Percentiles rank a stretch among this genome's conserved stretches.
Evolutionary conservation across 139 green algal genomes (phyloP).

Genomic region (Zygnema cylindricum): DNA sequence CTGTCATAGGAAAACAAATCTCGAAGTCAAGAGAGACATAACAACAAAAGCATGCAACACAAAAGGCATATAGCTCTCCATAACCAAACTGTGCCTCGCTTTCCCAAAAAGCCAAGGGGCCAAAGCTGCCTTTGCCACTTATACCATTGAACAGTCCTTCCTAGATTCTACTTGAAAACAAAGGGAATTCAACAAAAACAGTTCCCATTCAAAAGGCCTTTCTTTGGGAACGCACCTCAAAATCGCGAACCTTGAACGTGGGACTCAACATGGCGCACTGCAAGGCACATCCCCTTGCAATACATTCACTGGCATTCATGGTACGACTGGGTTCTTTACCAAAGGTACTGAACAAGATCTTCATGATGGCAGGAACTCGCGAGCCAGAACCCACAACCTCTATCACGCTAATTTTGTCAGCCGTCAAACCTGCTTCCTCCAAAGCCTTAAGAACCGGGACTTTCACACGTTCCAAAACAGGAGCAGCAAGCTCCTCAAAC

Average conservation of each 20-base stretch:
- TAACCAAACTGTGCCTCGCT: too few species aligned
- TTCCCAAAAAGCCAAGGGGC: too few species aligned
- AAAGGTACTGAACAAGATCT: slow-evolving; percentile 70
- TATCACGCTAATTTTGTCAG: slow-evolving; percentile 80
- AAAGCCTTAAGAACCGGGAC: slow-evolving; percentile 68
- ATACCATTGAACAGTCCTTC: too few species aligned
- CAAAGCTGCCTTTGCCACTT: too few species aligned
- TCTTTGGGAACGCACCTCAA: slow-evolving; percentile 71
- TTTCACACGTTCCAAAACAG: slow-evolving; percentile 74
- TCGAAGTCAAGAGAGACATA: too few species aligned
- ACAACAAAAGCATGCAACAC: too few species aligned
- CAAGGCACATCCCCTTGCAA: slow-evolving; percentile 89
- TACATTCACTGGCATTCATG: slow-evolving; percentile 94
- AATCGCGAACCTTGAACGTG: slow-evolving; percentile 94
- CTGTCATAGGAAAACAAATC: too few species aligned
- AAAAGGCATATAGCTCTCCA: too few species aligned
- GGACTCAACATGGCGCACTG: slow-evolving; percentile 98
- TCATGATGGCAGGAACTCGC: slow-evolving; percentile 82
- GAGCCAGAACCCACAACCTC: slow-evolving; percentile 90
- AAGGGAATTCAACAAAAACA: too few species aligned
- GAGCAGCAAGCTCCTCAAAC: slow-evolving; percentile 83
- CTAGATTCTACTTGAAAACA: too few species aligned
- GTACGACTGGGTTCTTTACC: slow-evolving; percentile 80
- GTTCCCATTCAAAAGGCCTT: too few species aligned
- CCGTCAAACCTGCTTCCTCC: slow-evolving; percentile 70